Conservation (phyloP, 768 basidiomycete species). For the Tylopilus balloui region DNA sequence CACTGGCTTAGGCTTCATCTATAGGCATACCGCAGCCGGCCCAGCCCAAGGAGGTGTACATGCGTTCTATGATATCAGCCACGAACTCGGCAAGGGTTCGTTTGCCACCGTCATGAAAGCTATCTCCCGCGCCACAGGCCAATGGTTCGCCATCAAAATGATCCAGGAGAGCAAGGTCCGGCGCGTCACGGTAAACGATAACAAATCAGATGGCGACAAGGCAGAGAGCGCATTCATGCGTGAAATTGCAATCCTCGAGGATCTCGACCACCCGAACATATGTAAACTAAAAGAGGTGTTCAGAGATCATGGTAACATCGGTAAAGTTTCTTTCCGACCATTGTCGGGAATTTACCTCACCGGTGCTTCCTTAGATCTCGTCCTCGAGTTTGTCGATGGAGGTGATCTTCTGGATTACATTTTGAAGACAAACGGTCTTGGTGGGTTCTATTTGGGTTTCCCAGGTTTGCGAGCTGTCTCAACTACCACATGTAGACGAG, state of each 20-base stretch:
- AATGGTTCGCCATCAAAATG: conserved; percentile 85
- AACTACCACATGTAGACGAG: conserved; percentile 40
- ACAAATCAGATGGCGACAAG: conserved; percentile 27
- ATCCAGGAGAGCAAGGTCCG: conserved; percentile 53
- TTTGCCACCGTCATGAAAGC: conserved; percentile 91
- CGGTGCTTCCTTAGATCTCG: conserved; percentile 52
- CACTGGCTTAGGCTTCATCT: conserved; percentile 56
- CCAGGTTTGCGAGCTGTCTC: neutral
- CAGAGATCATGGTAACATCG: conserved; percentile 57
- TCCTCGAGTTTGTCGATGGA: conserved; percentile 81
- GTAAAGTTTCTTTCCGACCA: conserved; percentile 34
- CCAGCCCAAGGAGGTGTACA: conserved; percentile 51
- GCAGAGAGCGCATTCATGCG: conserved; percentile 47
- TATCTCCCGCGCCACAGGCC: conserved; percentile 62
- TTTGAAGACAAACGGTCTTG: conserved; percentile 50
- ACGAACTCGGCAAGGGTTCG: conserved; percentile 82
- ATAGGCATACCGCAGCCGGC: conserved; percentile 55
- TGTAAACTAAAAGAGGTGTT: conserved; percentile 77
- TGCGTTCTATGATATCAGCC: conserved; percentile 59
- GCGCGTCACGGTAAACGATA: conserved; percentile 32
- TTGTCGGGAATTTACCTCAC: conserved; percentile 19
- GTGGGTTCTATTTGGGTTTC: conserved; percentile 38
- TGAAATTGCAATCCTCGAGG: conserved; percentile 76
- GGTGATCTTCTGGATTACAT: conserved; percentile 87
- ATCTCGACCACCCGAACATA: conserved; percentile 76